Percentiles rank a stretch among this genome's conserved stretches.
phyloP scores from a whole-genome alignment of 352 stramenopile genomes.

The Pythium oligandrum region DNA sequence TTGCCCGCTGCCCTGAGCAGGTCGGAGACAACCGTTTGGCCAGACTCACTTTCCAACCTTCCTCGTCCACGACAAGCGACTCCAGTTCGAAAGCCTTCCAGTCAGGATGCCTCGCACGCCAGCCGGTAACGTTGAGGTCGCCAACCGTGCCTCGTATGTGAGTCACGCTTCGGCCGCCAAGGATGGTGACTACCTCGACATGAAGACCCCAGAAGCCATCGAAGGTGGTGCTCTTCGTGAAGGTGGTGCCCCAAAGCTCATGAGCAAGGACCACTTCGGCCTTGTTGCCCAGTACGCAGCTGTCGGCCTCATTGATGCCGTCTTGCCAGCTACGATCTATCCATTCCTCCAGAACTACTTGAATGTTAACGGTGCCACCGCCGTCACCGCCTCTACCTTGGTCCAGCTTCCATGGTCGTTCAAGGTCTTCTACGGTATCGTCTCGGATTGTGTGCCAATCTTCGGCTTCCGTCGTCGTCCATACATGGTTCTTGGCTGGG shows the following conservation, averaged over 20 bases:
- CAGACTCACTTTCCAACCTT: too few relatives aligned
- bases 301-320: constrained; percentile 26
- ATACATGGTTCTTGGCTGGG: constrained; percentile 35
- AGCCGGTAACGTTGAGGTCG: constrained; percentile 5
- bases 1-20: too few relatives aligned
- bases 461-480: constrained; percentile 33
- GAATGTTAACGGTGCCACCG: constrained; percentile 9
- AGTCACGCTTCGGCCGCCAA: constrained; percentile 11
- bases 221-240: constrained; percentile 17
- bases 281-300: constrained; percentile 27
- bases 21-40: too few relatives aligned
- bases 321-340: constrained; percentile 25
- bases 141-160: constrained; percentile 16
- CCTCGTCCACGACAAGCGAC: too few relatives aligned
- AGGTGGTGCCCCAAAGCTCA: constrained; percentile 19
- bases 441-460: constrained; percentile 35
- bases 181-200: constrained; percentile 10
- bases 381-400: constrained; percentile 10
- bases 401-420: constrained; percentile 17
- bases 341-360: constrained; percentile 29
- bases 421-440: constrained; percentile 33
- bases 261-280: constrained; percentile 22
- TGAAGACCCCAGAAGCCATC: constrained; percentile 17
- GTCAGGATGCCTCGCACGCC: too few relatives aligned
- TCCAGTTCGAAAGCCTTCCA: too few relatives aligned